Evolutionary conservation across 176 grass and related monocot genomes (phyloP).

Genomic region (Phoenix roebelenii): DNA sequence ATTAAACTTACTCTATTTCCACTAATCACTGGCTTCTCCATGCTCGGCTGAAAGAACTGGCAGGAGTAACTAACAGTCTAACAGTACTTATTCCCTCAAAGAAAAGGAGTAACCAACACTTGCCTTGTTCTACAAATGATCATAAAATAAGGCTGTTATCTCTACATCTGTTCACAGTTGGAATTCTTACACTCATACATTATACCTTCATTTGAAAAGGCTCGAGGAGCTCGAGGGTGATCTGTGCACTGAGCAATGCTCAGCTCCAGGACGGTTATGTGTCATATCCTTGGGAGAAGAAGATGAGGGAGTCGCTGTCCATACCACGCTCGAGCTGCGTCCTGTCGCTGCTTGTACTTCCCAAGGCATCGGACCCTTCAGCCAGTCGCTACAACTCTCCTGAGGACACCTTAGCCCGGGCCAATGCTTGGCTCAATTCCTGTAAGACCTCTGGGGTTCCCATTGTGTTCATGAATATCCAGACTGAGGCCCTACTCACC

Average conservation of each 20-base stretch:
- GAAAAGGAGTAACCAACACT: too few relatives aligned
- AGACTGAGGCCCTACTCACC: slow-evolving; percentile 84
- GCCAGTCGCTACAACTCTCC: slow-evolving; percentile 56
- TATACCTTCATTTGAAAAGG: slow-evolving; percentile 15
- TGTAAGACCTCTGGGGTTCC: slow-evolving; percentile 58
- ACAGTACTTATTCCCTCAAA: too few relatives aligned
- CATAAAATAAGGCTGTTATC: not conserved
- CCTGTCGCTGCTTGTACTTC: slow-evolving; percentile 74
- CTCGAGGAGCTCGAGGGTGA: slow-evolving; percentile 42
- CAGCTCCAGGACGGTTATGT: slow-evolving; percentile 52
- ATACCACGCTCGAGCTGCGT: slow-evolving; percentile 38
- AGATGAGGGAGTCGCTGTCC: slow-evolving; percentile 62
- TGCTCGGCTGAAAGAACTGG: too few relatives aligned
- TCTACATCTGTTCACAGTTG: slow-evolving; percentile 2
- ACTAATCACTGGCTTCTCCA: too few relatives aligned
- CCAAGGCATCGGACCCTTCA: slow-evolving; percentile 38
- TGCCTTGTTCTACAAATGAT: too few relatives aligned
- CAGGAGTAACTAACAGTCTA: too few relatives aligned
- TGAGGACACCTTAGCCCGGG: slow-evolving; percentile 78
- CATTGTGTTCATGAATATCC: slow-evolving; percentile 48
- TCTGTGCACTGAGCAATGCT: slow-evolving; percentile 35
- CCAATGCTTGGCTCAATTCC: slow-evolving; percentile 66
- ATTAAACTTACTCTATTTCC: too few relatives aligned
- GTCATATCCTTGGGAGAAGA: slow-evolving; percentile 82
- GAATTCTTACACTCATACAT: slow-evolving; percentile 3